Conservation (phyloP, 2,329 filamentous ascomycete genomes). For the Calonectria montana region DNA sequence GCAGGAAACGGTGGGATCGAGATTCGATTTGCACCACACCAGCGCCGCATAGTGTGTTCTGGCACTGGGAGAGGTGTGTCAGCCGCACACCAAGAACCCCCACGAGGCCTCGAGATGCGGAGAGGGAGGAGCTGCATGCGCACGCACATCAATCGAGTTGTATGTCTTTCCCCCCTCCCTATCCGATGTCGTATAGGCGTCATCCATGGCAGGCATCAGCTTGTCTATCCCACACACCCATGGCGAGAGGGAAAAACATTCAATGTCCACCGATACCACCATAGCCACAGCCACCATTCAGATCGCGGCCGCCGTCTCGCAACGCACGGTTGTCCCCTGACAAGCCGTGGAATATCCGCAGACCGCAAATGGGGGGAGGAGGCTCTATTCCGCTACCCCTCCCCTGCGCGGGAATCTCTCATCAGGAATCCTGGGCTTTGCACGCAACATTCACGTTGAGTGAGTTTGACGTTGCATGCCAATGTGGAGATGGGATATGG, state of each 20-base stretch:
- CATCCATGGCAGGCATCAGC: neutral
- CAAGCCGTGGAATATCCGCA: constrained; percentile 16
- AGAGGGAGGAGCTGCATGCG: neutral
- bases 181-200: neutral
- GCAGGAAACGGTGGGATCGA: constrained; percentile 19
- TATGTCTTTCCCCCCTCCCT: neutral
- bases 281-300: constrained; percentile 5
- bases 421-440: constrained; percentile 5
- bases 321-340: constrained; percentile 4
- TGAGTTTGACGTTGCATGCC: constrained; percentile 26
- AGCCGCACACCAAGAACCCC: constrained; percentile 6
- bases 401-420: neutral
- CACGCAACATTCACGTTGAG: neutral
- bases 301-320: constrained; percentile 14
- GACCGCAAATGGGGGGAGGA: constrained; percentile 20
- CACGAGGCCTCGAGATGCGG: constrained; percentile 10
- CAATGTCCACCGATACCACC: constrained; percentile 3
- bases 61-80: neutral
- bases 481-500: constrained; percentile 30
- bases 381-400: constrained; percentile 11
- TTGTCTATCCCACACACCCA: neutral
- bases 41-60: neutral
- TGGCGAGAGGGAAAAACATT: neutral
- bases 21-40: constrained; percentile 10
- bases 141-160: neutral